Base-by-base conservation (phyloP, 129 eudicot species). In the carrot (Daucus carota) region DNA sequence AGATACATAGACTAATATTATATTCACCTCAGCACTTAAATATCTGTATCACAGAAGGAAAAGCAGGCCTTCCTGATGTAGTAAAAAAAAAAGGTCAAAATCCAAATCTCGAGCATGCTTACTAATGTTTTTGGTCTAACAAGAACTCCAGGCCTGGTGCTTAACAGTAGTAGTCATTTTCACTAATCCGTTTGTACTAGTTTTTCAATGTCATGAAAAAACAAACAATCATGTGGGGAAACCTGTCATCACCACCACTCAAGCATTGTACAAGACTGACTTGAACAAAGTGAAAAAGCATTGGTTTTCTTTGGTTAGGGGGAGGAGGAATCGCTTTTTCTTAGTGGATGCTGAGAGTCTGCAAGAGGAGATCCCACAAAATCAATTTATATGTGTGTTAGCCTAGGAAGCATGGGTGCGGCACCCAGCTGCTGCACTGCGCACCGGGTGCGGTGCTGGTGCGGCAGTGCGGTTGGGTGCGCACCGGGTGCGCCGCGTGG, bases 141-240 rank as follows among this genome's bases (percentile, higher is more conserved):
- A 78, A 70, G 81, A 83, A 65, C 65, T 77, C 80, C 52, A 65
- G 47, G 71, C 66, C 62, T 73, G 84, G 70, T 71, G 79, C 76
- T 74, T 60, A 73, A 80, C 84, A 57, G 77, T 76, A 73, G 54
- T 12, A 31, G 33, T 52, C 77, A 77, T 77, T 75, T 77, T 78
- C 40, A 71, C 75, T 74, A 24, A 70, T 75, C 45, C 46, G 38
- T 63, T 63, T 28, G 18, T 68, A 41, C 78, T 31, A 78, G 79
- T 82, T 84, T 90, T 82, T 48, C 77, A 43, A 72, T 79, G 76
- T 79, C 81, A 79, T 80, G 77, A 85, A 54, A 82, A 67, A 48
- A 75, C 77, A 70, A 78, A 78, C 50, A 79, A 81, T 84, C 82
- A 85, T 68, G 82, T 80, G 81, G 74, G 80, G 84, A 74, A 72